Evolutionary conservation across 2,329 filamentous ascomycete genomes (phyloP), one percentile per base, ranked within the genome.

Genomic region (Magnaporthiopsis rhizophila): DNA sequence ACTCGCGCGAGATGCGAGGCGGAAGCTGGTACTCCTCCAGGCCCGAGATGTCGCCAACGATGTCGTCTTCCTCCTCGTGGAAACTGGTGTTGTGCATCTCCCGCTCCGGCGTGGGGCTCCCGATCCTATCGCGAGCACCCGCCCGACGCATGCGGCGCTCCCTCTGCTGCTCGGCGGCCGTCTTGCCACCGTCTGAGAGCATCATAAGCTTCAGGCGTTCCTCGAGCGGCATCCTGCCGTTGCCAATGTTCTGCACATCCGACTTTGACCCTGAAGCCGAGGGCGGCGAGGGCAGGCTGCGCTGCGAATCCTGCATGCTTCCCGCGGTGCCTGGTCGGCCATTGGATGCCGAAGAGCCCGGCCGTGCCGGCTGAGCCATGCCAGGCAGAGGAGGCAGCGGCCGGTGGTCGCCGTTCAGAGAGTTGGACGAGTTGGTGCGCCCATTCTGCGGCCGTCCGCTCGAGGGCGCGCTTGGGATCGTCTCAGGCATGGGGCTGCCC

Each of bases 201-300:
- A 94, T 92, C 91, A 97, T 95, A 61, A 96, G 82, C 71, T 89
- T 88, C 62, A 97, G 80, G 59, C 92, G 85, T 73, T 97, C 92
- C 72, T 97, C 92, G 3, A 97, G 80, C 0, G 92, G 86, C 87
- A 97, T 92, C 66, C 86, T 90, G 65, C 83, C 83, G 67, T 88
- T 88, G 63, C 86, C 86, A 72, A 95, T 89, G 69, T 85, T 89
- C 65, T 91, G 85, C 38, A 93, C 87, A 66, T 97, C 93, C 4
- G 87, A 82, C 74, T 93, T 96, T 71, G 85, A 89, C 53, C 85
- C 79, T 0, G 85, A 81, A 3, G 89, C 86, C 6, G 89, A 83
- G 5, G 92, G 91, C 30, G 89, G 89, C 0, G 88, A 86, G 0
- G 91, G 92, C 18, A 96, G 78, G 65, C 83, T 86, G 63, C 92